Base-by-base conservation (phyloP, 2,329 filamentous ascomycete species). In the Ophiocordyceps unilateralis region DNA sequence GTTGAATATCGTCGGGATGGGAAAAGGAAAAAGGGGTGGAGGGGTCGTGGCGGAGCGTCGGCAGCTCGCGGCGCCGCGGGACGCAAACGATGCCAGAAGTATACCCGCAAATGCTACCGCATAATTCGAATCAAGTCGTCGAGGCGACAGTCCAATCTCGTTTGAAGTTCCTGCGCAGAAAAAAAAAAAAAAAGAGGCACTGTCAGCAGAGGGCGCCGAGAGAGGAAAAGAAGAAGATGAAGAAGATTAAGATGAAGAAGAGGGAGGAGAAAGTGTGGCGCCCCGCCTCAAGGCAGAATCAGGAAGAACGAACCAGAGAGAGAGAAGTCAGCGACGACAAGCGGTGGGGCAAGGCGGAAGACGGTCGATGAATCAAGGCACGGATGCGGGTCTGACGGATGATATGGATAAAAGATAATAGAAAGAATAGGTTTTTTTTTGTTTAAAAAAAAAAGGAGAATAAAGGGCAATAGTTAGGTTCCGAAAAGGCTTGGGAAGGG, bases 81-180 rank as follows among this genome's bases (percentile, higher is more conserved):
- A 14, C 30, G 30, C 30, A 53, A 52, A 49, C 44, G 45, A 48
- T 46, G 39, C 50, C 42, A 49, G 30, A 56, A 55, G 44, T 46
- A 58, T 58, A 54, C 50, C 55, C 54, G 30, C 30, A 58, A 58
- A 57, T 50, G 48, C 55, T 59, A 59, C 51, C 54, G 54, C 57
- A 59, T 59, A 58, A 51, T 56, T 56, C 51, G 54, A 56, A 51
- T n/a, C n/a, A n/a, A n/a, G n/a, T n/a, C n/a, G n/a, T n/a, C n/a
- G n/a, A 41, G 26, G 10, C 26, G 26, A 28, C 26, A 11, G 10
- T 5, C 14, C 4, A 11, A 11, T 9, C 26, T 28, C 26, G 5
- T 9, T 28, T 28, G 26, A 28, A 28, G 10, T 28, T n/a, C n/a
- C n/a, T n/a, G n/a, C n/a, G n/a, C n/a, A n/a, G n/a, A n/a, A n/a